Percentiles rank a stretch among this genome's conserved stretches.
Conservation (phyloP, 2,329 filamentous ascomycete species). For the Trichoderma sp. region DNA sequence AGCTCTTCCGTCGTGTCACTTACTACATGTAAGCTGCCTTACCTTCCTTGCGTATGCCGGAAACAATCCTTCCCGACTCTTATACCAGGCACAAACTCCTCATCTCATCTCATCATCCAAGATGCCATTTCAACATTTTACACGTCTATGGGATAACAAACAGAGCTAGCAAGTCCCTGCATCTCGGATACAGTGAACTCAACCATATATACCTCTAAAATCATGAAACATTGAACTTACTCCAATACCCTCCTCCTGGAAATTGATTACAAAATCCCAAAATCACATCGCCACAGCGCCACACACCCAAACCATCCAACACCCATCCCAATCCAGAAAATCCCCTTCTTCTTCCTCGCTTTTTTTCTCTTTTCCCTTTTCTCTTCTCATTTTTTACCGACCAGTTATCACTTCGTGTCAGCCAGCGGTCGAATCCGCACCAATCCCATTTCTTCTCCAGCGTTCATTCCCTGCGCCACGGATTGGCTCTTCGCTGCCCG, state of each 20-base stretch:
- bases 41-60: not conserved
- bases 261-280: not conserved
- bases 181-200: not conserved
- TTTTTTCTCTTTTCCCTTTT: not conserved
- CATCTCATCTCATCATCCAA: not conserved
- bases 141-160: not conserved
- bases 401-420: not conserved
- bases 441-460: not conserved
- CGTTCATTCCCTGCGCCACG: not conserved
- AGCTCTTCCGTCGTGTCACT: not conserved
- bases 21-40: not conserved
- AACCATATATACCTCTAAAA: not conserved
- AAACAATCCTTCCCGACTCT: not conserved
- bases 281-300: not conserved
- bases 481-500: not conserved
- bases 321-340: not conserved
- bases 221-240: not conserved
- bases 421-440: not conserved
- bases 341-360: not conserved
- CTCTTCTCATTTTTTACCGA: not conserved
- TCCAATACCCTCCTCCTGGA: not conserved
- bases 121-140: not conserved
- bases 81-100: not conserved
- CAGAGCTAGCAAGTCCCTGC: not conserved
- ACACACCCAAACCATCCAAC: not conserved